Conservation (phyloP, 345 rosid genomes). For the Eucalyptus cloeziana region DNA sequence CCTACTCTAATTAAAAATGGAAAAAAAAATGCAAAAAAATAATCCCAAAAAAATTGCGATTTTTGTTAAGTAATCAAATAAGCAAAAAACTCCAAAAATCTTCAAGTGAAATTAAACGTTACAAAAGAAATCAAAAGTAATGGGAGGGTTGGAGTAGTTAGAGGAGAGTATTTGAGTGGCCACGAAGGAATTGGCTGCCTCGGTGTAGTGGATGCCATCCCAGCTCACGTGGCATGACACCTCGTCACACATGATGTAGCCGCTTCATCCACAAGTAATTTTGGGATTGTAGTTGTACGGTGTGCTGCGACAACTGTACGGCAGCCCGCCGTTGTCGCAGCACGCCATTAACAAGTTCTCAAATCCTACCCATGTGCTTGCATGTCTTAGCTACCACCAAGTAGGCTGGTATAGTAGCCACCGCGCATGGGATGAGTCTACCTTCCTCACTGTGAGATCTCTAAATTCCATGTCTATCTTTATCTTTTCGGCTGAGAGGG, state of each 20-base stretch:
- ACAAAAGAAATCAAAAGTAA: slow-evolving; percentile 32
- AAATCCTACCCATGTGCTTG: slow-evolving; percentile 19
- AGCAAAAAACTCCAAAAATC: not conserved
- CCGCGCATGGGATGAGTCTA: no score
- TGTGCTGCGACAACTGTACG: no score
- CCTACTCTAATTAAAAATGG: not conserved
- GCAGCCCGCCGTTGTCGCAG: slow-evolving; percentile 34
- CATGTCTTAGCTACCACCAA: no score
- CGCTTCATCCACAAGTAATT: slow-evolving; percentile 22
- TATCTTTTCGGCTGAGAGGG: no score
- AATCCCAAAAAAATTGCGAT: not conserved
- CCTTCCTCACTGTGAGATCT: no score
- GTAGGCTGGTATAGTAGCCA: no score
- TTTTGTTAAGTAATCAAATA: not conserved
- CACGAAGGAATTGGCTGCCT: slow-evolving; percentile 45
- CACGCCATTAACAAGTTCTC: slow-evolving; percentile 38
- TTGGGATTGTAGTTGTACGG: slow-evolving; percentile 34
- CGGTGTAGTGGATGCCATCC: slow-evolving; percentile 69
- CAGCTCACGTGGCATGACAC: slow-evolving; percentile 21
- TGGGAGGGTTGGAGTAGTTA: slow-evolving; percentile 32
- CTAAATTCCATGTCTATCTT: no score
- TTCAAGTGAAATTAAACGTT: not conserved
- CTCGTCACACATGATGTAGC: slow-evolving; percentile 17
- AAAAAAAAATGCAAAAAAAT: not conserved
- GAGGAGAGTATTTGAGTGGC: slow-evolving; percentile 25